phyloP scores from a whole-genome alignment of 345 rosid species.

The Murraya koenigii region DNA sequence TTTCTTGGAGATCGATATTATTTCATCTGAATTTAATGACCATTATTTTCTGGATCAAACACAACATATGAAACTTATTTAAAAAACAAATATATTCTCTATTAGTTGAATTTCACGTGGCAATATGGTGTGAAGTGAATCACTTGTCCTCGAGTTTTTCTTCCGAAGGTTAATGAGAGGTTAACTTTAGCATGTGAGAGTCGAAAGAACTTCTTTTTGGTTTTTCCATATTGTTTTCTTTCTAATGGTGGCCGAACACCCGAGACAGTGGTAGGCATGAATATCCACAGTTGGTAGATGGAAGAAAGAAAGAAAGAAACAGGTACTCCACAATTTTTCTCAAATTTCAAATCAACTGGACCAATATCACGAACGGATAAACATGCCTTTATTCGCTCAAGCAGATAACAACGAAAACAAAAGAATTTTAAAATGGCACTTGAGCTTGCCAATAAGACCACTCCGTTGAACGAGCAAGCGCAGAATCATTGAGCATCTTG shows the following conservation, averaged over 20 bases:
- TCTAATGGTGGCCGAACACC: too few species aligned
- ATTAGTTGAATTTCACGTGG: neutral
- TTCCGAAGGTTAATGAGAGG: too few species aligned
- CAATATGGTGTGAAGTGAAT: neutral
- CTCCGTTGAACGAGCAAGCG: neutral
- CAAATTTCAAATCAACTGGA: neutral
- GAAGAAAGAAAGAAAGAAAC: neutral
- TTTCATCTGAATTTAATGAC: too few species aligned
- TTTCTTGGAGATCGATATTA: too few species aligned
- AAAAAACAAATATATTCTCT: neutral
- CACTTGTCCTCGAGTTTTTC: too few species aligned
- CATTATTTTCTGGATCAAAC: neutral
- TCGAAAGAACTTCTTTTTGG: too few species aligned
- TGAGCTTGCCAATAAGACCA: neutral
- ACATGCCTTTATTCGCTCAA: neutral
- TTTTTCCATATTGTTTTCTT: too few species aligned
- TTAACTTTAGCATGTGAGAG: too few species aligned
- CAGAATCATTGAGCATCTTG: neutral
- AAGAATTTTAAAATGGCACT: neutral
- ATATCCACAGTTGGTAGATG: neutral
- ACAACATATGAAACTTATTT: neutral
- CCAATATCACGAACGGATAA: neutral
- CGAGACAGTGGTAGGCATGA: too few species aligned
- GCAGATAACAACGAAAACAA: neutral
- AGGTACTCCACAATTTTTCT: neutral